Evolutionary conservation across 345 rosid genomes (phyloP).

Genomic region (Stellera chamaejasme): DNA sequence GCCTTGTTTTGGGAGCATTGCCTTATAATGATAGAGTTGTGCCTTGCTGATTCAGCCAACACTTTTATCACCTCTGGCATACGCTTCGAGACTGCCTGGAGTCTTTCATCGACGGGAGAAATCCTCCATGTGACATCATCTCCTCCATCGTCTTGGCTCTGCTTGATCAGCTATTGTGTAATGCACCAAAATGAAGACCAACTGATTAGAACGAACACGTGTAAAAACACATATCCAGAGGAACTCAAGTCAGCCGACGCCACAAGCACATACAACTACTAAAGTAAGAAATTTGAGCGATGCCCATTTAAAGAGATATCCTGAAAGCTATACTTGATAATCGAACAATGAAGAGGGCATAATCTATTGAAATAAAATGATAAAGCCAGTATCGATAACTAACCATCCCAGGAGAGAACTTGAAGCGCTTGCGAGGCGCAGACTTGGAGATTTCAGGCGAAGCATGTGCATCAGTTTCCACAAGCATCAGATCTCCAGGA

Average conservation of each 20-base stretch:
- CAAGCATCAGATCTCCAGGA: constrained; percentile 15
- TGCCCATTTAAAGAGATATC: neutral
- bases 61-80: constrained; percentile 39
- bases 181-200: constrained; percentile 5
- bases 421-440: constrained; percentile 40
- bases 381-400: neutral
- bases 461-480: constrained; percentile 16
- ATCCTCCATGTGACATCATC: constrained; percentile 91
- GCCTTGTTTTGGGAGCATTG: constrained; percentile 60
- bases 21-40: constrained; percentile 31
- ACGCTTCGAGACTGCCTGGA: constrained; percentile 58
- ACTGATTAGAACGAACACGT: constrained; percentile 1
- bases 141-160: constrained; percentile 83
- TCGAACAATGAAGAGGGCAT: neutral
- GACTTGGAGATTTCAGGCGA: constrained; percentile 63
- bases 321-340: neutral
- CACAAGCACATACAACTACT: neutral
- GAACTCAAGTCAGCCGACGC: neutral
- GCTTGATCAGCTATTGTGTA: constrained; percentile 62
- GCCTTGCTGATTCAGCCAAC: constrained; percentile 43
- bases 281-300: neutral
- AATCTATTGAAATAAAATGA: neutral
- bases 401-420: constrained; percentile 94
- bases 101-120: constrained; percentile 85
- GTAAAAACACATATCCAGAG: neutral